Base-by-base conservation (phyloP, 2,329 filamentous ascomycete genomes). In the Penicillium palitans region DNA sequence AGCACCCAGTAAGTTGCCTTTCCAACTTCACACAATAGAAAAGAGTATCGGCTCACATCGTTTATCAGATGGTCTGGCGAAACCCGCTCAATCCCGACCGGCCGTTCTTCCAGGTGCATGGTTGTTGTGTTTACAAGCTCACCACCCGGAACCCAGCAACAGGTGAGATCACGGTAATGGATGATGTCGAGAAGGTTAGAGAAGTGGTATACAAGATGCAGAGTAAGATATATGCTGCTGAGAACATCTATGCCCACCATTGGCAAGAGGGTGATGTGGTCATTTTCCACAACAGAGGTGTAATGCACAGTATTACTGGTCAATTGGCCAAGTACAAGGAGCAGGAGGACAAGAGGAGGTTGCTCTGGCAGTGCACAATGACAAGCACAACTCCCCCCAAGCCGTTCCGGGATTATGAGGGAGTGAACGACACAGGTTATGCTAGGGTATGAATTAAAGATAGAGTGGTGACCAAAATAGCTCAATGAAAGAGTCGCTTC, bases 301-400 rank as follows among this genome's bases (percentile, higher is more conserved):
- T 60, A 9, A 60, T 60, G 57, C 50, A 57, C n/a, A 61, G 60
- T 21, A 61, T 61, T n/a, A 57, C 58, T 48, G 55, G 60, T 10
- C 61, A 61, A 27, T 21, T 62, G 4, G 42, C 49, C 6, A 50
- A 58, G 40, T 50, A 57, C 21, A 59, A 57, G 47, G 37, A 49
- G 0, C 42, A 61, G 7, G 50, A 61, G 27, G 54, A 57, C n/a
- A 61, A 52, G 31, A 60, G 33, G 35, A 46, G 60, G 8, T 40
- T 60, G 27, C 24, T 61, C 19, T 60, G 60, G 58, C 54, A 62
- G 25, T 60, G 54, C 27, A 60, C 58, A 24, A 62, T 60, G 60
- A 60, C 54, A 24, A 62, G 60, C 13, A 54, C 47, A 4, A 50
- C 40, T 19, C 40, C 52, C 6, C 51, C 54, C 6, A 58, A 58